These are phyloP conservation scores for Suhomyces ambrosiae DNA, from an alignment of 1,139 yeast species.

Conservation along the genomic window DNA sequence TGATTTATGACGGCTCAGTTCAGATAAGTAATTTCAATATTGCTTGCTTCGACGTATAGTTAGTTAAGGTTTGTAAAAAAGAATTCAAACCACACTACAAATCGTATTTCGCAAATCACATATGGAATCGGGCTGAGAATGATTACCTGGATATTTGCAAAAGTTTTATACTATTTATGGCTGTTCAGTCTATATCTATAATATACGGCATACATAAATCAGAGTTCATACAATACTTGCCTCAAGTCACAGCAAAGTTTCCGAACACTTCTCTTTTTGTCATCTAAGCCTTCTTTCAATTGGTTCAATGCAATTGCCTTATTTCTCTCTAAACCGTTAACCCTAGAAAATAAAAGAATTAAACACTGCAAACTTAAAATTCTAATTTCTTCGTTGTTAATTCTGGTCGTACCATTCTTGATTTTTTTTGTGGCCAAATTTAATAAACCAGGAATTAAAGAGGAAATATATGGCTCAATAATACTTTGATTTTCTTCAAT, in stretches of 20 bases:
- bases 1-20: no score
- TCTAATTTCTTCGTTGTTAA: constrained; percentile 47
- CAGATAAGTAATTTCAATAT: no score
- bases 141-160: no score
- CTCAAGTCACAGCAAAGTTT: constrained; percentile 76
- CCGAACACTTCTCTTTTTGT: constrained; percentile 72
- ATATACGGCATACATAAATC: background rate
- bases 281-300: constrained; percentile 63
- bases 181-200: background rate
- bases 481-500: constrained; percentile 53
- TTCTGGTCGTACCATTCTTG: constrained; percentile 21
- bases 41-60: no score
- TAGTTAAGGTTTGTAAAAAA: no score
- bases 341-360: constrained; percentile 42
- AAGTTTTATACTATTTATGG: no score
- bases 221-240: constrained; percentile 66
- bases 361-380: constrained; percentile 59
- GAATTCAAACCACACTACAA: no score
- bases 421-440: constrained; percentile 31
- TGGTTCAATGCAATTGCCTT: constrained; percentile 51
- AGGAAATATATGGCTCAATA: constrained; percentile 54
- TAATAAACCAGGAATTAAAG: constrained; percentile 58
- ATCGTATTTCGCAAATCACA: no score
- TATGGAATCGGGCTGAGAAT: no score
- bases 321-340: constrained; percentile 53